phyloP scores from a whole-genome alignment of 108 stramenopile genomes.

The Stephanodiscus triporus region DNA sequence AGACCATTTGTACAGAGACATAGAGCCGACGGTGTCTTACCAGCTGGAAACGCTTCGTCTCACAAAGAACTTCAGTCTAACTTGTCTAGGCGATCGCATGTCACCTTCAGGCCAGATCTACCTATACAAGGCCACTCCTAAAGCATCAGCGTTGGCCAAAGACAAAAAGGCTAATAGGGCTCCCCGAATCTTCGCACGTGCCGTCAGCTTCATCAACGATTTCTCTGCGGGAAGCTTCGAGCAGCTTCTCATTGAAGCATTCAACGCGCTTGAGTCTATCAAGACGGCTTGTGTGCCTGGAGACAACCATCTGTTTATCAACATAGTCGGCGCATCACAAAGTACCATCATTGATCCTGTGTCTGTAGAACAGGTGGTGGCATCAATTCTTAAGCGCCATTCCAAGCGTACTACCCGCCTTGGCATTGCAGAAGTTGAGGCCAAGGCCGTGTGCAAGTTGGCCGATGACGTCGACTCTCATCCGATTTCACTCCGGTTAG shows the following conservation, averaged over 20 bases:
- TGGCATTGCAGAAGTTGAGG: constrained; percentile 94
- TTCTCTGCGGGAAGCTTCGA: constrained; percentile 83
- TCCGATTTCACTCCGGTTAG: constrained; percentile 90
- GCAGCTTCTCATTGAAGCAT: constrained; percentile 92
- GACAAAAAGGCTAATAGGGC: constrained; percentile 85
- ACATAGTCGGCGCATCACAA: constrained; percentile 86
- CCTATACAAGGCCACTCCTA: constrained; percentile 91
- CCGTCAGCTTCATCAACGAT: constrained; percentile 79
- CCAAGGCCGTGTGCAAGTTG: constrained; percentile 87
- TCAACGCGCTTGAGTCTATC: constrained; percentile 87
- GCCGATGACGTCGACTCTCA: constrained; percentile 68
- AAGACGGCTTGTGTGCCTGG: constrained; percentile 54
- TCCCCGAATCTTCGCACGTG: constrained; percentile 83
- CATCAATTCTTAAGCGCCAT: constrained; percentile 86
- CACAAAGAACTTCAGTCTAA: constrained; percentile 88
- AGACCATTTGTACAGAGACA: constrained; percentile 90
- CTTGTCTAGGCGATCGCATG: constrained; percentile 71
- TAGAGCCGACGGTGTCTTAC: constrained; percentile 91
- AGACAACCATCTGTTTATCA: constrained; percentile 98
- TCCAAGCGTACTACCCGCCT: constrained; percentile 79
- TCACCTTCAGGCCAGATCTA: constrained; percentile 91
- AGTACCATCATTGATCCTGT: constrained; percentile 87
- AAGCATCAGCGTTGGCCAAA: constrained; percentile 68
- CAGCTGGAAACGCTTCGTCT: constrained; percentile 91
- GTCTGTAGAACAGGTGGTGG: constrained; percentile 85